Percentiles rank a stretch among this genome's conserved stretches.
Conservation (phyloP, 2,329 filamentous ascomycete genomes). For the Pseudopyricularia cyperi region DNA sequence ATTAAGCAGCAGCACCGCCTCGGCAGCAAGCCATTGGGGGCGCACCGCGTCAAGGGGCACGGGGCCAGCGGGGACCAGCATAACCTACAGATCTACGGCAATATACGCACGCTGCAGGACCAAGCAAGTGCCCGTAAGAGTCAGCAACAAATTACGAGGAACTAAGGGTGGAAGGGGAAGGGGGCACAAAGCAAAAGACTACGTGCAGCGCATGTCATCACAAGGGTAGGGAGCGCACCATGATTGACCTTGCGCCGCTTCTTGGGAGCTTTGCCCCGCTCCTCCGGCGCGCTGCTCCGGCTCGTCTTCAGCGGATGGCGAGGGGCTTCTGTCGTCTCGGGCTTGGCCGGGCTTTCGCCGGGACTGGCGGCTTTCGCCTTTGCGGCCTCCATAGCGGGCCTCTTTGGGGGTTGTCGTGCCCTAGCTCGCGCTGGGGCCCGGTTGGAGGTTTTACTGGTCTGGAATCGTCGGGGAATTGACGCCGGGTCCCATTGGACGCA, state of each 20-base stretch:
- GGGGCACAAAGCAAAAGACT: conserved; percentile 4
- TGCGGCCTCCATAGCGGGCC: not conserved
- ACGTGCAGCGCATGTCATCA: conserved; percentile 7
- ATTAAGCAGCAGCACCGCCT: not conserved
- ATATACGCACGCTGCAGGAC: conserved; percentile 67
- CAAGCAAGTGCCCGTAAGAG: conserved; percentile 11
- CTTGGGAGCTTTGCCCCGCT: conserved; percentile 49
- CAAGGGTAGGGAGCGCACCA: conserved; percentile 39
- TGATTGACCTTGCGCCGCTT: conserved; percentile 85
- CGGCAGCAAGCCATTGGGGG: not conserved
- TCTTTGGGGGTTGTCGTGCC: not conserved
- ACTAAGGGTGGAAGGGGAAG: conserved; percentile 9
- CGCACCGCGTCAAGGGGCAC: not conserved
- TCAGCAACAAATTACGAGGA: conserved; percentile 9
- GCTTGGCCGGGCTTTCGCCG: conserved; percentile 7
- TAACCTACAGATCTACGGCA: conserved; percentile 78
- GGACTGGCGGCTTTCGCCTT: not conserved
- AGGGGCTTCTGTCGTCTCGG: conserved; percentile 7
- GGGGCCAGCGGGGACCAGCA: conserved; percentile 7
- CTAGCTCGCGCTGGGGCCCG: not conserved
- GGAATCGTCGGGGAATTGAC: not conserved
- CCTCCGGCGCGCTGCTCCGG: conserved; percentile 9
- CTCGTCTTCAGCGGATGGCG: not conserved
- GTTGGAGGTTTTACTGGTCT: not conserved
- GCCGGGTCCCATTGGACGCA: not conserved